Evolutionary conservation across 805 yeast species (phyloP).

Genomic region (Hanseniaspora occidentalis): DNA sequence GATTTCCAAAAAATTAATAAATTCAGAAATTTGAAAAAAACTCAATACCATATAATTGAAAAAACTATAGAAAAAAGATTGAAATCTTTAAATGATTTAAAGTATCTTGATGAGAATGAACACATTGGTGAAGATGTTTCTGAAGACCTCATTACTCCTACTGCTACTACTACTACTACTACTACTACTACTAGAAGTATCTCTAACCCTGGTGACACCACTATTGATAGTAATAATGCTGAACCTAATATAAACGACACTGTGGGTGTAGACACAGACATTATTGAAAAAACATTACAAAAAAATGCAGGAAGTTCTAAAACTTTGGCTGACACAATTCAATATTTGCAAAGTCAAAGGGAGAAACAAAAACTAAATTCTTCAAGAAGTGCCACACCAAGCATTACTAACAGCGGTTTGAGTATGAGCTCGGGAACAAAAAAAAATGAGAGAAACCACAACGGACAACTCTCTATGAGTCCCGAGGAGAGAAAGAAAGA

Average conservation of each 20-base stretch:
- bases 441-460: no score
- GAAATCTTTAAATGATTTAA: conserved; percentile 20
- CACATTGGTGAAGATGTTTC: conserved; percentile 25
- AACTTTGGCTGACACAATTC: conserved; percentile 6
- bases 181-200: conserved; percentile 5
- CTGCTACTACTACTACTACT: not conserved
- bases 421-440: no score
- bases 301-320: conserved; percentile 24
- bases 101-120: conserved; percentile 27
- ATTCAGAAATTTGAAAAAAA: conserved; percentile 45
- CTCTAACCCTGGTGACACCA: conserved; percentile 19
- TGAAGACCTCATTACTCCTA: conserved; percentile 2
- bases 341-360: conserved; percentile 11
- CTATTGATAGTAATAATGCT: conserved; percentile 16
- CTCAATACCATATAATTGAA: conserved; percentile 34
- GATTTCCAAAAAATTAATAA: conserved; percentile 35
- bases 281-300: conserved; percentile 22
- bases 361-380: no score
- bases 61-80: conserved; percentile 27
- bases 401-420: no score
- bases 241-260: conserved; percentile 3
- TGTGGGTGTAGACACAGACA: no score
- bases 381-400: no score
- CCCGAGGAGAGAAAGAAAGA: conserved; percentile 28
- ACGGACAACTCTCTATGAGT: no score